phyloP scores from a whole-genome alignment of 306 rosid species.

The Cicer chorassanicum region DNA sequence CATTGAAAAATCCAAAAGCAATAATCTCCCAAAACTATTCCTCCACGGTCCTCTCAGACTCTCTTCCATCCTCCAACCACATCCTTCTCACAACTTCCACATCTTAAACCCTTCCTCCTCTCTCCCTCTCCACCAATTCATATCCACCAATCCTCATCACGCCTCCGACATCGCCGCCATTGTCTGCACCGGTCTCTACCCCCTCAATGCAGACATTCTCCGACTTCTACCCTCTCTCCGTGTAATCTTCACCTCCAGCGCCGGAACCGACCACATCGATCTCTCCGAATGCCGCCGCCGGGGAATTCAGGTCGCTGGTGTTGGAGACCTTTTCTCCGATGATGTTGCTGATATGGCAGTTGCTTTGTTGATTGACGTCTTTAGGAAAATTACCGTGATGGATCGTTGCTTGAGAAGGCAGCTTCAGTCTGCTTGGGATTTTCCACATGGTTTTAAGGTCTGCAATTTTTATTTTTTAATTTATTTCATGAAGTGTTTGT shows the following conservation, averaged over 20 bases:
- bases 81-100: conserved; percentile 5
- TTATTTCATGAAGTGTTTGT: background rate
- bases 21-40: conserved; percentile 24
- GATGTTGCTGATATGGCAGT: conserved; percentile 65
- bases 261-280: conserved; percentile 55
- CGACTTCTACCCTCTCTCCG: conserved; percentile 47
- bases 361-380: conserved; percentile 58
- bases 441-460: conserved; percentile 55
- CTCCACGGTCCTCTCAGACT: background rate
- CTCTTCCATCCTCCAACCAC: background rate
- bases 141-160: conserved; percentile 13
- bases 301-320: conserved; percentile 46
- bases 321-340: conserved; percentile 46
- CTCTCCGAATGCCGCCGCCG: conserved; percentile 48
- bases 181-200: background rate
- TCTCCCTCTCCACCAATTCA: conserved; percentile 1
- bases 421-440: conserved; percentile 30
- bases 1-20: background rate
- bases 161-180: conserved; percentile 42
- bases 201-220: conserved; percentile 32
- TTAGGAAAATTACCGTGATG: conserved; percentile 44
- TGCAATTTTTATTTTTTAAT: background rate
- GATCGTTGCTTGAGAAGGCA: conserved; percentile 48
- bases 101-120: background rate
- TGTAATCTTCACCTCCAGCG: conserved; percentile 44